These are phyloP conservation scores for Hypoxylon sp. DNA, from an alignment of 2,329 filamentous ascomycete species.

Conservation along the genomic window DNA sequence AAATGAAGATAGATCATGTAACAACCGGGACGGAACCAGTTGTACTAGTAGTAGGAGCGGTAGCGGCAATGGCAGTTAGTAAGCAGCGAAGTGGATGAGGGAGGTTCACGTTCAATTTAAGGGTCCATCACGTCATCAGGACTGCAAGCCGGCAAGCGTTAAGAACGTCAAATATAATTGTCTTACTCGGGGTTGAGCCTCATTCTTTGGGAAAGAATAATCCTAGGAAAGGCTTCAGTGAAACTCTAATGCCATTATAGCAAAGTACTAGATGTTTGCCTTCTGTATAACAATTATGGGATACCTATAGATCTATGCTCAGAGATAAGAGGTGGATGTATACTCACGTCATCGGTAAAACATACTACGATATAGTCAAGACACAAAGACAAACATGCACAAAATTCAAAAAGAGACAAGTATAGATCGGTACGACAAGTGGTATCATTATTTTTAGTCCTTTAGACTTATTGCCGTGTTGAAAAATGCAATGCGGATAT, in stretches of 20 bases:
- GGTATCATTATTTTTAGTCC: constrained; percentile 43
- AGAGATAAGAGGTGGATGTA: background rate
- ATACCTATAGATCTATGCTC: background rate
- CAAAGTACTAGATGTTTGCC: background rate
- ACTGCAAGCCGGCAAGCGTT: background rate
- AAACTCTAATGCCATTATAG: background rate
- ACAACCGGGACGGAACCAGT: background rate
- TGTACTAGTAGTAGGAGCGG: background rate
- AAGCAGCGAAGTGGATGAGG: background rate
- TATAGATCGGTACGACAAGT: constrained; percentile 31
- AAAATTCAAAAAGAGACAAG: constrained; percentile 7
- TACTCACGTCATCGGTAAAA: background rate
- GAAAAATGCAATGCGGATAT: constrained; percentile 42
- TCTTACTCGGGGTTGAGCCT: constrained; percentile 10
- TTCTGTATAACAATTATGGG: background rate
- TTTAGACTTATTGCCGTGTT: constrained; percentile 44
- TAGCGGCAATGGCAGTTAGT: background rate
- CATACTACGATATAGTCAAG: background rate
- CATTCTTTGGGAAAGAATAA: no score
- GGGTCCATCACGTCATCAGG: background rate
- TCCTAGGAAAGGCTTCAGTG: background rate
- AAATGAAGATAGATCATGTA: background rate
- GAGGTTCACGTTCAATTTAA: background rate
- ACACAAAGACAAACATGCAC: constrained; percentile 9
- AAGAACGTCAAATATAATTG: background rate